These are phyloP conservation scores for Choanephora cucurbitarum DNA, from an alignment of 371 early-diverging fungal genomes.

Conservation along the genomic window DNA sequence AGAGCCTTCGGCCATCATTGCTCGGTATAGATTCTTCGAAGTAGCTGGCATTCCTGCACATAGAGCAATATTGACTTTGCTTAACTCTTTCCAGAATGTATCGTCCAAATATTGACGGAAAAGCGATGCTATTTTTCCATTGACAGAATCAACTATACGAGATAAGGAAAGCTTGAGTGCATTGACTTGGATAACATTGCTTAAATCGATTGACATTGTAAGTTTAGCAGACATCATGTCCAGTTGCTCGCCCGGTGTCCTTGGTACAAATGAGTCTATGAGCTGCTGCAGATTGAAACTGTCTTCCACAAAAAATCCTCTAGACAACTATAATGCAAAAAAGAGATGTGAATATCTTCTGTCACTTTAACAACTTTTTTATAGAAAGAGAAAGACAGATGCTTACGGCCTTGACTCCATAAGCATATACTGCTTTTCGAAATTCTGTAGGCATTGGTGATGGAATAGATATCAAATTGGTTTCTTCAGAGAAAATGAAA, in stretches of 20 bases:
- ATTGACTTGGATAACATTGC: conserved; percentile 9
- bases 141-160: conserved; percentile 6
- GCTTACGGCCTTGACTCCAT: not conserved
- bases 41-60: not conserved
- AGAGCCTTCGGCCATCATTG: not conserved
- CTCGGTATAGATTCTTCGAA: conserved; percentile 3
- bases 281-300: conserved; percentile 12
- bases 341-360: conserved; percentile 3
- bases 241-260: conserved; percentile 3
- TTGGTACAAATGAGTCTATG: conserved; percentile 10
- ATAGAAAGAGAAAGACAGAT: not conserved
- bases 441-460: conserved; percentile 7
- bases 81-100: conserved; percentile 4
- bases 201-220: conserved; percentile 4
- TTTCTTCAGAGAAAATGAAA: too few species aligned
- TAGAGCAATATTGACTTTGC: not conserved
- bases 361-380: conserved; percentile 6
- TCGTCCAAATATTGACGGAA: conserved; percentile 3
- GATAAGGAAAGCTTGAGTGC: conserved; percentile 8
- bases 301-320: conserved; percentile 2
- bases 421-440: conserved; percentile 9
- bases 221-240: conserved; percentile 6
- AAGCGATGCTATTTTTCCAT: conserved; percentile 4
- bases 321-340: conserved; percentile 6
- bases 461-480: conserved; percentile 4